Percentiles rank a stretch among this genome's conserved stretches.
Evolutionary conservation across 805 yeast species (phyloP).

Genomic region (Cyberlindnera amylophila): DNA sequence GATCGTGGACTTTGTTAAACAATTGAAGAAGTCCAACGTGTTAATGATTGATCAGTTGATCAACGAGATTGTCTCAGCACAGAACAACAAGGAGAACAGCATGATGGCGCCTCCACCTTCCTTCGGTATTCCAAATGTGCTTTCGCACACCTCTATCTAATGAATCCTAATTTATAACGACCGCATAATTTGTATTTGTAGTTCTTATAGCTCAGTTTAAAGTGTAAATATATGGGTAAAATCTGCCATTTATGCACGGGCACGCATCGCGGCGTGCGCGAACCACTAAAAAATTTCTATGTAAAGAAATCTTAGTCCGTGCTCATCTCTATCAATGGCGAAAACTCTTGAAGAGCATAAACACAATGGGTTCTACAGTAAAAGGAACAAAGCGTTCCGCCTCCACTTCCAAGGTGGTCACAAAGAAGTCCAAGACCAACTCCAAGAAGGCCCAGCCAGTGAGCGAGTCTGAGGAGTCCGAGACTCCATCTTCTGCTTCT

Average conservation of each 20-base stretch:
- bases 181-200: background rate
- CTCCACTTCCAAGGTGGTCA: slow-evolving; percentile 4
- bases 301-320: background rate
- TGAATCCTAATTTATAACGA: background rate
- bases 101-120: slow-evolving; percentile 32
- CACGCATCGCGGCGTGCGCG: slow-evolving; percentile 3
- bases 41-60: slow-evolving; percentile 24
- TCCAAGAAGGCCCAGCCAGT: slow-evolving; percentile 18
- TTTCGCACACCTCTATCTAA: slow-evolving; percentile 3
- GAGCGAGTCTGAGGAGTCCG: slow-evolving; percentile 30
- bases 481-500: slow-evolving; percentile 14
- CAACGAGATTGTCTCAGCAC: slow-evolving; percentile 17
- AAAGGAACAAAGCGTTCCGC: slow-evolving; percentile 25
- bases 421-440: slow-evolving; percentile 20
- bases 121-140: background rate
- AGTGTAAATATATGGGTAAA: too few relatives aligned
- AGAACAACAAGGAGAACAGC: slow-evolving; percentile 26
- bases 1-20: slow-evolving; percentile 9
- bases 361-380: slow-evolving; percentile 18
- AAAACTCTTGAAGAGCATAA: background rate
- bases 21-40: slow-evolving; percentile 9
- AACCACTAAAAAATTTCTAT: slow-evolving; percentile 6
- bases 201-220: too few relatives aligned
- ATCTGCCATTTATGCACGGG: background rate
- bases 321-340: slow-evolving; percentile 5